Percentiles rank a stretch among this genome's conserved stretches.
Evolutionary conservation across 2,329 filamentous ascomycete genomes (phyloP).

Genomic region (Triangularia setosa): DNA sequence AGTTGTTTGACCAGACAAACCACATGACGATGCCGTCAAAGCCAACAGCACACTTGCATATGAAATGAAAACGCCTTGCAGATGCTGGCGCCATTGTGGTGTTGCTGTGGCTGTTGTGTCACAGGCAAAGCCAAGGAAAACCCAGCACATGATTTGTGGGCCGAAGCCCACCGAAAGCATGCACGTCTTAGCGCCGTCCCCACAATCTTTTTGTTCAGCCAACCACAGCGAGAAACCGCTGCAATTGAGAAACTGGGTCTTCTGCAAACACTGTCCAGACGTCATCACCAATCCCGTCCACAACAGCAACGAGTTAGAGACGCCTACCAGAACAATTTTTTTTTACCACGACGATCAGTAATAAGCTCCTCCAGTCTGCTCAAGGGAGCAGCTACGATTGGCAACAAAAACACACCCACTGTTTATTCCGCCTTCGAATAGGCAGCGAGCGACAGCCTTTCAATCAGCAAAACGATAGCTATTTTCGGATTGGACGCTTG

Average conservation of each 20-base stretch:
- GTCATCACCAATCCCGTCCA: not conserved
- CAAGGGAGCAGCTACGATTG: not conserved
- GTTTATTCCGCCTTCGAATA: not conserved
- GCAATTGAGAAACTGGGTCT: not conserved
- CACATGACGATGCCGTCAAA: not conserved
- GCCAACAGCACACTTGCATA: not conserved
- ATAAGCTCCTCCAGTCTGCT: not conserved
- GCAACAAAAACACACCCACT: not conserved
- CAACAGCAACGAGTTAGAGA: not conserved
- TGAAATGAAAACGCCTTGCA: too few species aligned
- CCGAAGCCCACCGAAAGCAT: not conserved
- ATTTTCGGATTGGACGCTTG: not conserved
- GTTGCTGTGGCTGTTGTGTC: not conserved
- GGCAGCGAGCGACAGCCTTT: not conserved
- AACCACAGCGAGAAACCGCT: not conserved
- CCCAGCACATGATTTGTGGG: not conserved
- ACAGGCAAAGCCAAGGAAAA: not conserved
- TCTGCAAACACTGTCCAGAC: constrained; percentile 1
- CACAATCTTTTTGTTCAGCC: not conserved
- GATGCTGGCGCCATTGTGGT: not conserved
- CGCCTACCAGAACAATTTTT: not conserved
- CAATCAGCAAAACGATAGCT: not conserved
- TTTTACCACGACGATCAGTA: not conserved
- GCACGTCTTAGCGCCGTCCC: not conserved
- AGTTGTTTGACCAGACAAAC: not conserved